Conservation (phyloP, 2,329 filamentous ascomycete species). For the Botrytis medusae region DNA sequence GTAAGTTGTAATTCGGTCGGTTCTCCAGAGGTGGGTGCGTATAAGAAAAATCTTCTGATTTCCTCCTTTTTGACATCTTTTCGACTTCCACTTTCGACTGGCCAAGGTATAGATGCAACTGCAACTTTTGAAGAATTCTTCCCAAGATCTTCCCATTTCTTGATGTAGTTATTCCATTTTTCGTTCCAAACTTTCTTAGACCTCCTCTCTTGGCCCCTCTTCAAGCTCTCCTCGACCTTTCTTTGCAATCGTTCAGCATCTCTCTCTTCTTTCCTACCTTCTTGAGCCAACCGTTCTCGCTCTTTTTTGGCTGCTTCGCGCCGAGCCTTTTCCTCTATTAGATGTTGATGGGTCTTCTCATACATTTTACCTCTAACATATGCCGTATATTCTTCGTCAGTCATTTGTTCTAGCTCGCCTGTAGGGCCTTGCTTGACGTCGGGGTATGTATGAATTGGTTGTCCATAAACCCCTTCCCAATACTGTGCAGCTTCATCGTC, state of each 20-base stretch:
- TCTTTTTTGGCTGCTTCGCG: conserved; percentile 56
- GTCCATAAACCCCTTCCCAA: conserved; percentile 96
- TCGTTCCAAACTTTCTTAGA: conserved; percentile 52
- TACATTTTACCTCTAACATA: conserved; percentile 90
- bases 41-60: conserved; percentile 61
- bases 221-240: conserved; percentile 69
- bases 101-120: conserved; percentile 57
- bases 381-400: conserved; percentile 85
- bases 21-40: conserved; percentile 45
- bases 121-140: conserved; percentile 47
- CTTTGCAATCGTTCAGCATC: conserved; percentile 51
- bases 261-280: conserved; percentile 43
- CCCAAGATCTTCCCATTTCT: conserved; percentile 59
- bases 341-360: conserved; percentile 86
- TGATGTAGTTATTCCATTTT: conserved; percentile 64
- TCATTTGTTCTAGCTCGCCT: conserved; percentile 77
- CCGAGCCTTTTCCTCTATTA: conserved; percentile 72
- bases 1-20: conserved; percentile 42
- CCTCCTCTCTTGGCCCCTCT: conserved; percentile 62
- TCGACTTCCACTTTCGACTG: conserved; percentile 59
- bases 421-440: conserved; percentile 45
- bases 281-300: conserved; percentile 44
- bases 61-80: conserved; percentile 55
- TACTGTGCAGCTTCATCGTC: conserved; percentile 95
- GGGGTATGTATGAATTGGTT: conserved; percentile 82